Conservation (phyloP, 2,329 filamentous ascomycete species). For the Diaporthe ilicicola region DNA sequence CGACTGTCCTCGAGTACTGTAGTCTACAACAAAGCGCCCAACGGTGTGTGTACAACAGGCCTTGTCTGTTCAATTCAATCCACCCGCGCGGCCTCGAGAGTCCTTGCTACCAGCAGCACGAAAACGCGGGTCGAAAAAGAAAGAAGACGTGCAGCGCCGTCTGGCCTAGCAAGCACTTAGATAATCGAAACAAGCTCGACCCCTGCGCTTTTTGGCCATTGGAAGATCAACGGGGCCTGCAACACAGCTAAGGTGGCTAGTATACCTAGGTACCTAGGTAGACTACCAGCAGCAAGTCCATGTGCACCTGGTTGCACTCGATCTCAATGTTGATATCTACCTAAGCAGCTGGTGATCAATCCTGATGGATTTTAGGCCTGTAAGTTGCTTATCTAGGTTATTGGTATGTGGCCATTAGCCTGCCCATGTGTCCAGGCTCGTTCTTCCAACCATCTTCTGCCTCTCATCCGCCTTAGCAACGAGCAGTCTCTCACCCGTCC, state of each 20-base stretch:
- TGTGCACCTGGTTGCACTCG: background rate
- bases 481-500: background rate
- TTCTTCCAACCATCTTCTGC: too few species aligned
- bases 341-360: background rate
- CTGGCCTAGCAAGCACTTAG: background rate
- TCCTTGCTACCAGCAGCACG: background rate
- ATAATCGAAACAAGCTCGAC: constrained; percentile 6
- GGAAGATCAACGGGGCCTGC: background rate
- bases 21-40: constrained; percentile 1
- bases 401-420: background rate
- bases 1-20: background rate
- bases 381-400: background rate
- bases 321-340: background rate
- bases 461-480: background rate
- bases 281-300: too few species aligned
- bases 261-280: too few species aligned
- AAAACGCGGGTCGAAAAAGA: background rate
- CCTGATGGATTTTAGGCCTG: background rate
- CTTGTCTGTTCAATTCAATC: background rate
- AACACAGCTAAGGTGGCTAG: background rate
- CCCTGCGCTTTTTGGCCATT: constrained; percentile 5
- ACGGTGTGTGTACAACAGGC: background rate
- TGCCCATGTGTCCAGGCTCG: background rate
- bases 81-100: background rate
- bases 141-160: constrained; percentile 5